A percentile compares a stretch with the other conserved stretches of the same genome.
phyloP scores from a whole-genome alignment of 2,329 filamentous ascomycete species.

The Colletotrichum tropicale region DNA sequence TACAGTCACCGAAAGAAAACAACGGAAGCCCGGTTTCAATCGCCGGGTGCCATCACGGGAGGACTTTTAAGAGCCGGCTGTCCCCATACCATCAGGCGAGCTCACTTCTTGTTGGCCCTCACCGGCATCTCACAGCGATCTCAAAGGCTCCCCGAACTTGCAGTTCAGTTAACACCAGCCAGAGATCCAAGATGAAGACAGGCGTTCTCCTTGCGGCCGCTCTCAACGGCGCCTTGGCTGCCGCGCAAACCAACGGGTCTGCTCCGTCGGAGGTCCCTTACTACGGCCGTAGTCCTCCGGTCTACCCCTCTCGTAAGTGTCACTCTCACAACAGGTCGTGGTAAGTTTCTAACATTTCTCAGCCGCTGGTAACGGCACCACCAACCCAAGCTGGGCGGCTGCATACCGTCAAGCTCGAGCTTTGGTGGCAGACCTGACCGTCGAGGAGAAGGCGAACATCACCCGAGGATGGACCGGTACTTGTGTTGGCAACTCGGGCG shows the following conservation, averaged over 20 bases:
- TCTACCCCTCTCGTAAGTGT: constrained; percentile 8
- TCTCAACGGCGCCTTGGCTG: neutral
- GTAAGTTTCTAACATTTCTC: neutral
- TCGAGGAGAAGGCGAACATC: constrained; percentile 67
- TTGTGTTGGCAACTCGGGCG: constrained; percentile 49
- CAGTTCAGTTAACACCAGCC: neutral
- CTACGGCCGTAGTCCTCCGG: constrained; percentile 10
- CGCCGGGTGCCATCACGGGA: neutral
- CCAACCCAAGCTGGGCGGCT: constrained; percentile 49
- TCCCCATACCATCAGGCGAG: neutral
- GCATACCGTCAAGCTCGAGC: constrained; percentile 63
- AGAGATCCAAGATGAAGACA: neutral
- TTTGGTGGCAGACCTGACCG: constrained; percentile 65
- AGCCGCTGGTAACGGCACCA: constrained; percentile 3
- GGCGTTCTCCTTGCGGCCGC: neutral
- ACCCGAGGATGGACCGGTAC: constrained; percentile 37
- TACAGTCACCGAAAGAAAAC: neutral
- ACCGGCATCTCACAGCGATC: neutral
- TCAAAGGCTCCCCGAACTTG: neutral
- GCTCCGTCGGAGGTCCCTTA: constrained; percentile 10
- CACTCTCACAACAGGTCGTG: too few species aligned
- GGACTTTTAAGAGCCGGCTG: neutral
- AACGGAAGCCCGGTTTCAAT: neutral
- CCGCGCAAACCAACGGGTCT: neutral
- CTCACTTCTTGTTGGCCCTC: neutral